Evolutionary conservation across 2,329 filamentous ascomycete genomes (phyloP).

Genomic region (Aspergillus fumigatiaffinis): DNA sequence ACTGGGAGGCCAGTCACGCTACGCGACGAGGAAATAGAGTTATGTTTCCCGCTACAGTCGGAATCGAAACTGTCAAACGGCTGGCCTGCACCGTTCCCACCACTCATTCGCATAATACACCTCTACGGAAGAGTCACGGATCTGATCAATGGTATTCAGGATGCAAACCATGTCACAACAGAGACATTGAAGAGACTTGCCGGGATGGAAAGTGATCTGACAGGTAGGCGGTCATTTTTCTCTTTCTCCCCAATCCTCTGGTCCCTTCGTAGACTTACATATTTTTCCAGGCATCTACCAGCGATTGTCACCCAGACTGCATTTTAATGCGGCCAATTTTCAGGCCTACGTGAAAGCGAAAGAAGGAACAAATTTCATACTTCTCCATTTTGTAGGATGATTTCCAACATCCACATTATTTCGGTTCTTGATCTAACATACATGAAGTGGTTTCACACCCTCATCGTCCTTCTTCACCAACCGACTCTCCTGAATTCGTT

Average conservation of each 20-base stretch:
- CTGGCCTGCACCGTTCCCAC: slow-evolving; percentile 75
- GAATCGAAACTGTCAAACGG: slow-evolving; percentile 53
- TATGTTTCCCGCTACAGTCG: slow-evolving; percentile 61
- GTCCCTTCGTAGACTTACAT: slow-evolving; percentile 1
- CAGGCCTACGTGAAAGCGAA: slow-evolving; percentile 76
- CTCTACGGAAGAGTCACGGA: slow-evolving; percentile 82
- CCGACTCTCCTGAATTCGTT: slow-evolving; percentile 79
- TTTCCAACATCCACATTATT: background rate
- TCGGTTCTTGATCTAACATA: slow-evolving; percentile 12
- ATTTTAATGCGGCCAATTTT: slow-evolving; percentile 84
- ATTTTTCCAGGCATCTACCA: slow-evolving; percentile 57
- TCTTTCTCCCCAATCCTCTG: background rate
- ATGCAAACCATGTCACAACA: slow-evolving; percentile 67
- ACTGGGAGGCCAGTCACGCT: slow-evolving; percentile 81
- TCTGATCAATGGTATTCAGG: slow-evolving; percentile 74
- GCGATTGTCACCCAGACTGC: slow-evolving; percentile 66
- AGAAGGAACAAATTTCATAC: slow-evolving; percentile 80
- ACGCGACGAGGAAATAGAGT: slow-evolving; percentile 78
- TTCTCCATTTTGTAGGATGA: slow-evolving; percentile 63
- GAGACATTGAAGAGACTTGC: slow-evolving; percentile 69
- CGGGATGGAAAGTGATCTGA: slow-evolving; percentile 77
- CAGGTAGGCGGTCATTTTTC: slow-evolving; percentile 43
- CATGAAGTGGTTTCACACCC: slow-evolving; percentile 70
- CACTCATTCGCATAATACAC: slow-evolving; percentile 77
- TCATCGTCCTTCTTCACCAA: slow-evolving; percentile 81